phyloP scores from a whole-genome alignment of 176 grass and related monocot genomes.

The Hsuehochloa calcarea region DNA sequence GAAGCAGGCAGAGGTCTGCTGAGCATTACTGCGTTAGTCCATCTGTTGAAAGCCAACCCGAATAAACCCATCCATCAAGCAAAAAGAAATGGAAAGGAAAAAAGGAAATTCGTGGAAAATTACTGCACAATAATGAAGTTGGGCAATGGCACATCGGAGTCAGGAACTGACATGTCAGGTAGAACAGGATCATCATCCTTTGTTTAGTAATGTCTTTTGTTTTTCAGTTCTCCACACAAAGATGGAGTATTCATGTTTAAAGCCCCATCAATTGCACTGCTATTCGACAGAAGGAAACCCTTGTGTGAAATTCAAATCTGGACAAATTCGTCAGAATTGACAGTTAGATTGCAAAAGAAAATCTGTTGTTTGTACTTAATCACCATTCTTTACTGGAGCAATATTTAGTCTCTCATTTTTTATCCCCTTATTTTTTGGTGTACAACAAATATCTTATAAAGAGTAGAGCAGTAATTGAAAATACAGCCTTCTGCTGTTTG shows the following conservation, averaged over 20 bases:
- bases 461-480: slow-evolving; percentile 8
- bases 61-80: slow-evolving; percentile 5
- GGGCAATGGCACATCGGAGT: background rate
- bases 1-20: slow-evolving; percentile 7
- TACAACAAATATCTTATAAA: slow-evolving; percentile 2
- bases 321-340: slow-evolving; percentile 20
- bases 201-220: background rate
- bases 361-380: slow-evolving; percentile 17
- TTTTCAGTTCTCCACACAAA: slow-evolving; percentile 13
- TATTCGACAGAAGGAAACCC: slow-evolving; percentile 1
- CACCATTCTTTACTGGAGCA: slow-evolving; percentile 24
- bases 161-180: background rate
- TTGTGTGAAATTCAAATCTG: slow-evolving; percentile 40
- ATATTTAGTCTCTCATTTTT: background rate
- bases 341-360: slow-evolving; percentile 27
- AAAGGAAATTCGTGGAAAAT: background rate
- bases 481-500: background rate
- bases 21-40: slow-evolving; percentile 12
- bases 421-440: background rate
- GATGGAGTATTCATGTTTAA: background rate
- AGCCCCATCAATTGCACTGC: background rate
- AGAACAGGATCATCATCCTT: background rate
- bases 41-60: background rate
- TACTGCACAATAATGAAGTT: background rate
- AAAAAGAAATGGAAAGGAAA: slow-evolving; percentile 3